Percentiles rank a stretch among this genome's conserved stretches.
Evolutionary conservation across 176 grass and related monocot genomes (phyloP).

Genomic region (Aegilops bicornis): DNA sequence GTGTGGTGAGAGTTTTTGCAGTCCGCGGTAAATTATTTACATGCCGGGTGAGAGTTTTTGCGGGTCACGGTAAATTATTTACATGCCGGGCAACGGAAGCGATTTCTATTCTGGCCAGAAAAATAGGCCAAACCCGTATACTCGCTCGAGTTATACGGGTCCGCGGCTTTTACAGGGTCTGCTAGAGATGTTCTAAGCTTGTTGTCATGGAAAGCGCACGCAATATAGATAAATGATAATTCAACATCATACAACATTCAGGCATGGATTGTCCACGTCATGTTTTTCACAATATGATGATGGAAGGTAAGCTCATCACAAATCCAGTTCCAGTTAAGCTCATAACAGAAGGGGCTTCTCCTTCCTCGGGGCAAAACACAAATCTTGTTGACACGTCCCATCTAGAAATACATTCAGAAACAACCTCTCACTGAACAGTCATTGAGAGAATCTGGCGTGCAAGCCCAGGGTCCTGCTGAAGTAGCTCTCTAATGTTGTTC

Average conservation of each 20-base stretch:
- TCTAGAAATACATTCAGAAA: background rate
- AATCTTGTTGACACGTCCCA: background rate
- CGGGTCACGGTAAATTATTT: too few relatives aligned
- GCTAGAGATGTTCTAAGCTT: too few relatives aligned
- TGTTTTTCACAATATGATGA: background rate
- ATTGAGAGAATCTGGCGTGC: constrained; percentile 87
- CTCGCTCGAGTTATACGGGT: too few relatives aligned
- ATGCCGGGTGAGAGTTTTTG: too few relatives aligned
- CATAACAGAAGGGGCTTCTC: background rate
- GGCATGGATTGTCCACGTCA: too few relatives aligned
- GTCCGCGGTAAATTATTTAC: too few relatives aligned
- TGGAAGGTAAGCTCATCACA: background rate
- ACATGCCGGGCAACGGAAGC: too few relatives aligned
- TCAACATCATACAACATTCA: background rate
- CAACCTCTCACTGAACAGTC: constrained; percentile 55
- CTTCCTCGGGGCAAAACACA: background rate
- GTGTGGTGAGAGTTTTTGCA: too few relatives aligned
- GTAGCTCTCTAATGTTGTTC: constrained; percentile 81
- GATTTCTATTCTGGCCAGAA: too few relatives aligned
- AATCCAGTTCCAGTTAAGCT: background rate
- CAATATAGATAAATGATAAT: background rate
- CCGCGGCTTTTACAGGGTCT: too few relatives aligned
- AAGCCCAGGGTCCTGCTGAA: constrained; percentile 84
- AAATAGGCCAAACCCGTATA: too few relatives aligned
- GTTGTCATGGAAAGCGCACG: background rate